Conservation (phyloP, 306 rosid species). For the Lathyrus aphaca region DNA sequence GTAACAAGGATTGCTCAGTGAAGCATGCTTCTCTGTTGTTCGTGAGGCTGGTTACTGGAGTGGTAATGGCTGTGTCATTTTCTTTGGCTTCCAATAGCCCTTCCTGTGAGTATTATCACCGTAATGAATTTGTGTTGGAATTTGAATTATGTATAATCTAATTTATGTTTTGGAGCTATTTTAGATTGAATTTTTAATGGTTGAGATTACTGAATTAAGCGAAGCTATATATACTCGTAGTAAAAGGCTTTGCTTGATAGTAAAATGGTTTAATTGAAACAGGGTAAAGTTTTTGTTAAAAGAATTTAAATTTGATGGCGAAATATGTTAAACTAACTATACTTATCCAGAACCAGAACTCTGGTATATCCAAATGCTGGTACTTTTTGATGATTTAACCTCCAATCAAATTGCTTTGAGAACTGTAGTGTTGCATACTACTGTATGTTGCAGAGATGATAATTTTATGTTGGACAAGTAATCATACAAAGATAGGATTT, state of each 20-base stretch:
- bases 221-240: too few relatives aligned
- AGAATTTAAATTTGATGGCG: too few relatives aligned
- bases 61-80: slow-evolving; percentile 76
- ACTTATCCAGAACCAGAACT: background rate
- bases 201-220: too few relatives aligned
- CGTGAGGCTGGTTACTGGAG: slow-evolving; percentile 58
- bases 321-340: background rate
- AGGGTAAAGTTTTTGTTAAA: background rate
- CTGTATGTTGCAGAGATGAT: background rate
- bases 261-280: slow-evolving; percentile 5
- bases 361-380: background rate
- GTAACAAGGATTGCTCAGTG: slow-evolving; percentile 43
- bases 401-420: slow-evolving; percentile 1
- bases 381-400: background rate
- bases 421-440: background rate
- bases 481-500: slow-evolving; percentile 3
- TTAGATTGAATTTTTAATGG: too few relatives aligned
- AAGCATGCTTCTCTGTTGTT: slow-evolving; percentile 47
- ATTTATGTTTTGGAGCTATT: too few relatives aligned
- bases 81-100: slow-evolving; percentile 58
- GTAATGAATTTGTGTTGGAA: background rate
- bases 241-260: background rate
- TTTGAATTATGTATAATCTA: background rate
- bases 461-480: background rate
- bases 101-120: slow-evolving; percentile 52